Conservation (phyloP, 768 basidiomycete genomes). For the Xerocomellus amylosporus region DNA sequence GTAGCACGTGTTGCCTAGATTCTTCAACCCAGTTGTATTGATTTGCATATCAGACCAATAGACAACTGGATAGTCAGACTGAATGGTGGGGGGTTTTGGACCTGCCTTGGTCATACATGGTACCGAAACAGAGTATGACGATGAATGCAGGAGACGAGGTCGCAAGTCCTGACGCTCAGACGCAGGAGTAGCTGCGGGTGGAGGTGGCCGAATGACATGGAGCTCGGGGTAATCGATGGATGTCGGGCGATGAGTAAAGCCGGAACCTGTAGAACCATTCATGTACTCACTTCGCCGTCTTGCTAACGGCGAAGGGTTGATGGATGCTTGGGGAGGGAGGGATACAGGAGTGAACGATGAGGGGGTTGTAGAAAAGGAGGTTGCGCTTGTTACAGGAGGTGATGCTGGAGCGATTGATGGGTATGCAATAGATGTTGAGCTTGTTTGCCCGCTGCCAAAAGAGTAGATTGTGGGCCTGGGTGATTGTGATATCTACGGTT, state of each 20-base stretch:
- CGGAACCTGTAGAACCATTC: conserved; percentile 65
- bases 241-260: conserved; percentile 41
- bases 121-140: conserved; percentile 34
- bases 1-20: conserved; percentile 96
- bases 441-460: conserved; percentile 36
- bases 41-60: conserved; percentile 85
- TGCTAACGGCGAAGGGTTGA: conserved; percentile 73
- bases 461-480: conserved; percentile 35
- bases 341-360: conserved; percentile 42
- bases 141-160: conserved; percentile 44
- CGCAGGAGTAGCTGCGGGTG: conserved; percentile 64
- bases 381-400: conserved; percentile 35
- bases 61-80: conserved; percentile 73
- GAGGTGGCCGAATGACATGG: conserved; percentile 71
- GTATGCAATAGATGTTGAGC: conserved; percentile 51
- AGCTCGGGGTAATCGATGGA: conserved; percentile 83
- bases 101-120: conserved; percentile 24
- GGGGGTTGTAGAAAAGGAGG: conserved; percentile 41
- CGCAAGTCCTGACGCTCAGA: conserved; percentile 77
- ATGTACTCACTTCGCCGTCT: conserved; percentile 75
- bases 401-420: conserved; percentile 43
- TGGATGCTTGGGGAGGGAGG: conserved; percentile 81
- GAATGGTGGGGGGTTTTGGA: conserved; percentile 64
- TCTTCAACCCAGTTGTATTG: conserved; percentile 85
- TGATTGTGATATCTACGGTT: conserved; percentile 35